Conservation (phyloP, 2,329 filamentous ascomycete genomes). For the Herpotrichia juniperi region DNA sequence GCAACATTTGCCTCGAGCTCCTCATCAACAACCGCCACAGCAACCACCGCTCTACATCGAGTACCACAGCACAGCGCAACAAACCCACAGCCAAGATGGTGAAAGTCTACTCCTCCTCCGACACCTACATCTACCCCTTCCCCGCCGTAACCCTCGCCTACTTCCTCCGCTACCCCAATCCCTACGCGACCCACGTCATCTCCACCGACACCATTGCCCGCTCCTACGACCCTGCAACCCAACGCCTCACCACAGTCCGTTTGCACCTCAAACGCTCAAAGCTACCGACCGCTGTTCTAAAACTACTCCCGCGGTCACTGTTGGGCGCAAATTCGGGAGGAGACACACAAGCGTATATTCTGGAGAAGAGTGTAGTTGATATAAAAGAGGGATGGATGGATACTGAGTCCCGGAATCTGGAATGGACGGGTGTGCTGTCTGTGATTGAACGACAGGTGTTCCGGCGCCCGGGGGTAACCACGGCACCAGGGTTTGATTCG, state of each 20-base stretch:
- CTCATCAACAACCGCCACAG: slow-evolving; percentile 7
- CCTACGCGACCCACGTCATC: slow-evolving; percentile 80
- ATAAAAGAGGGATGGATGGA: slow-evolving; percentile 82
- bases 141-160: slow-evolving; percentile 86
- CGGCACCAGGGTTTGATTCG: neutral
- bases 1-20: slow-evolving; percentile 26
- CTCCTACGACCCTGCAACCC: slow-evolving; percentile 73
- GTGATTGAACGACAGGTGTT: slow-evolving; percentile 80
- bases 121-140: slow-evolving; percentile 81
- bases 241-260: slow-evolving; percentile 77
- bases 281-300: slow-evolving; percentile 74
- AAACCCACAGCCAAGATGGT: slow-evolving; percentile 48
- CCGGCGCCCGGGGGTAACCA: slow-evolving; percentile 49
- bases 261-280: slow-evolving; percentile 84
- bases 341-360: slow-evolving; percentile 78
- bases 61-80: slow-evolving; percentile 3
- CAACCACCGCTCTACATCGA: neutral
- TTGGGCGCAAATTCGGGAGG: slow-evolving; percentile 65
- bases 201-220: slow-evolving; percentile 83
- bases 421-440: slow-evolving; percentile 80
- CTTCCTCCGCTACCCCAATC: slow-evolving; percentile 88
- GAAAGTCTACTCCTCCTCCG: slow-evolving; percentile 62
- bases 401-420: slow-evolving; percentile 80
- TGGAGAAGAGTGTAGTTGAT: slow-evolving; percentile 80
- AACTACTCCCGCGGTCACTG: slow-evolving; percentile 72